Conservation (phyloP, 2,329 filamentous ascomycete species). For the Trichophyton verrucosum region DNA sequence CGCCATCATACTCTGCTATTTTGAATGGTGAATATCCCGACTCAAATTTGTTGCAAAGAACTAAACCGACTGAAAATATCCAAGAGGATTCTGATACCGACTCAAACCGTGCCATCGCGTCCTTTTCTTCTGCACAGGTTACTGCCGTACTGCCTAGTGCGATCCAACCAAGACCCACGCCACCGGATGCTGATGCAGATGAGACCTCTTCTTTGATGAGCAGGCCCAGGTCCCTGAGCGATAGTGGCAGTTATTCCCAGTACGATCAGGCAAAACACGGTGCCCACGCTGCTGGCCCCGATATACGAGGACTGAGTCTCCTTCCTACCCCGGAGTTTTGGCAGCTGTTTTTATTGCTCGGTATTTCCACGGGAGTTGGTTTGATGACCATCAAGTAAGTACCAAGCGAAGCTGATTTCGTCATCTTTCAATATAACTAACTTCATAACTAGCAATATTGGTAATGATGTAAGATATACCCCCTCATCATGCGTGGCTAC, state of each 20-base stretch:
- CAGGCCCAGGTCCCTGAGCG: conserved; percentile 38
- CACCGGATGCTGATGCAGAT: conserved; percentile 37
- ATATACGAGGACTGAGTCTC: conserved; percentile 75
- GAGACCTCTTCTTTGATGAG: conserved; percentile 77
- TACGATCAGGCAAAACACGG: conserved; percentile 22
- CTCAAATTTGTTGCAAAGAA: conserved; percentile 24
- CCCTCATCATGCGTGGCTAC: background rate
- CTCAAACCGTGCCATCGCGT: conserved; percentile 25
- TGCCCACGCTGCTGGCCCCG: conserved; percentile 66
- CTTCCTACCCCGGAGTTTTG: conserved; percentile 68
- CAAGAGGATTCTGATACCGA: conserved; percentile 25
- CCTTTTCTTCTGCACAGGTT: conserved; percentile 16
- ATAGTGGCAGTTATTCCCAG: conserved; percentile 15
- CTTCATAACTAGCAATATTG: conserved; percentile 61
- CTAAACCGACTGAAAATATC: conserved; percentile 22
- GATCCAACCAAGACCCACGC: conserved; percentile 13
- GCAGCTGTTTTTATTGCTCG: conserved; percentile 80
- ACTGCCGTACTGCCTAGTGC: conserved; percentile 13
- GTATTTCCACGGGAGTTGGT: conserved; percentile 80
- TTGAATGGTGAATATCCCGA: conserved; percentile 24
- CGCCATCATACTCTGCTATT: conserved; percentile 34
- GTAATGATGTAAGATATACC: conserved; percentile 53
- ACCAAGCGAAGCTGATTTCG: background rate
- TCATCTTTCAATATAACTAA: conserved; percentile 16
- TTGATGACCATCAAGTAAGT: conserved; percentile 97